A percentile compares a stretch with the other conserved stretches of the same genome.
These are phyloP conservation scores for Hondaea fermentalgiana DNA, from an alignment of 108 stramenopile species.

Conservation along the genomic window DNA sequence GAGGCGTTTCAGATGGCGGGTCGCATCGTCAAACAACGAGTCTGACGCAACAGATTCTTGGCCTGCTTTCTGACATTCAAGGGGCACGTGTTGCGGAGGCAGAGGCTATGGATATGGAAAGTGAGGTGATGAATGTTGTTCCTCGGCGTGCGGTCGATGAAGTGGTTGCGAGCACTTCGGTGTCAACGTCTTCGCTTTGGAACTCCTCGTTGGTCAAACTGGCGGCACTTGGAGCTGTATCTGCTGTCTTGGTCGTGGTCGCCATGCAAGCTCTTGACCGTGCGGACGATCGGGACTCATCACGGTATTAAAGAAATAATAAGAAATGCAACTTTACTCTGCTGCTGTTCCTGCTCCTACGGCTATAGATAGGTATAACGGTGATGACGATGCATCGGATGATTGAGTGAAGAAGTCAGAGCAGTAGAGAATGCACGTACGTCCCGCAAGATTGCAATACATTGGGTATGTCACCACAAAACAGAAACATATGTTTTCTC, in stretches of 20 bases:
- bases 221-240: not conserved
- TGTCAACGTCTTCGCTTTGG: not conserved
- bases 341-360: too few relatives aligned
- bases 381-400: too few relatives aligned
- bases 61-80: not conserved
- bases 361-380: too few relatives aligned
- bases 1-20: too few relatives aligned
- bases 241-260: not conserved
- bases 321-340: too few relatives aligned
- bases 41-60: not conserved
- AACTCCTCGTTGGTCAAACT: not conserved
- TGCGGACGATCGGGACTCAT: not conserved
- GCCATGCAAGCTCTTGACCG: not conserved
- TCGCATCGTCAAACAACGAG: too few relatives aligned
- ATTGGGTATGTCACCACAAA: too few relatives aligned
- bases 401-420: too few relatives aligned
- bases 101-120: not conserved
- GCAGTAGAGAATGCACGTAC: too few relatives aligned
- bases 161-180: not conserved
- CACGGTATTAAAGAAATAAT: too few relatives aligned
- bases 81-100: not conserved
- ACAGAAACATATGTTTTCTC: too few relatives aligned
- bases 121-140: not conserved
- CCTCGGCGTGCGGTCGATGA: not conserved
- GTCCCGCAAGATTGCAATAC: too few relatives aligned